Evolutionary conservation across 2,329 filamentous ascomycete genomes (phyloP), one percentile per base, ranked within the genome.

Genomic region (Elsinoe arachidis): DNA sequence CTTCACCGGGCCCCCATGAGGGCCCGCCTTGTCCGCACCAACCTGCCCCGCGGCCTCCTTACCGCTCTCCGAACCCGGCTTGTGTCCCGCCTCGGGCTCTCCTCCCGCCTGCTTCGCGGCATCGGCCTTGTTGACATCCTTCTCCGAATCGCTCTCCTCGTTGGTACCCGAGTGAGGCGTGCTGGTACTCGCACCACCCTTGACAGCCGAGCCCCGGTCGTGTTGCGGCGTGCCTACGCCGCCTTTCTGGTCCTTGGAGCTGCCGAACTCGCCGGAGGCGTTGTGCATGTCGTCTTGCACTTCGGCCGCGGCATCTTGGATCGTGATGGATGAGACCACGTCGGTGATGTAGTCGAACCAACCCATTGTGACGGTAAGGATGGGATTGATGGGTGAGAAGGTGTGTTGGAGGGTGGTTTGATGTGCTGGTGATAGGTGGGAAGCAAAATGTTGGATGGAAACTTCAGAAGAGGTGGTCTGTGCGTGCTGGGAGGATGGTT

Each of bases 301-400:
- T 74, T 86, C 82, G 72, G 80, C 79, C 68, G 84, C 77, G 65
- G 77, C 76, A 70, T 83, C 78, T 65, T 78, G 73, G 69, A 79
- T 78, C 73, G 76, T 81, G 76, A 82, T 83, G 76, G 78, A 84
- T 76, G 78, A 82, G 76, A 78, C 83, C 77, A 79, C 74, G 72
- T 83, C 81, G 73, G 78, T 76, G 74, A 85, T 78, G 73, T 83
- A 80, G 70, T 84, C 80, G 71, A 80, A 76, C 75, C 85, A 74
- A 72, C 81, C 80, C 82, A 85, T 85, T 61, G 63, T 67, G 66
- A 58, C 61, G 65, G 26, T 30, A 59, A 60, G 59, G 63, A 43
- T 57, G 55, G 56, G 47, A 37, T 38, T 39, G 49, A 59, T 55
- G 44, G 30, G 23, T 46, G 43, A 5, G 46, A 39, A n/a, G 23